Evolutionary conservation across 1,284 basidiomycete species (phyloP).

Genomic region (Malassezia restricta): DNA sequence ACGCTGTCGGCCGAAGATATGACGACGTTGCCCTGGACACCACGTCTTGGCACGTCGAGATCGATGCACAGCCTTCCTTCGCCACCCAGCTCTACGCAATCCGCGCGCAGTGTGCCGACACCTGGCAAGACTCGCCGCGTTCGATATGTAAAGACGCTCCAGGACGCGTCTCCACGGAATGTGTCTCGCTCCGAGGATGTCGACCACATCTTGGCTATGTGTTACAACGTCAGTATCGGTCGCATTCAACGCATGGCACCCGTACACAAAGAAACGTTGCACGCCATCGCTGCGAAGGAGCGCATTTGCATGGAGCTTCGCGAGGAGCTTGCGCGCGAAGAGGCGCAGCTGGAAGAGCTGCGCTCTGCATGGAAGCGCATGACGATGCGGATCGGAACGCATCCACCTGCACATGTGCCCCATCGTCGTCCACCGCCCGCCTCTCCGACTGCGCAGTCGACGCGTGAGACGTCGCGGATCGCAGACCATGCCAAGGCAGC

Average conservation of each 20-base stretch:
- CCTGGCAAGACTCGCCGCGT: not conserved
- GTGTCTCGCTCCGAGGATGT: not conserved
- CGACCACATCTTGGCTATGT: not conserved
- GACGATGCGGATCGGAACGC: slow-evolving; percentile 1
- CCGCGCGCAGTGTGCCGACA: not conserved
- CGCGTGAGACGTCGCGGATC: not conserved
- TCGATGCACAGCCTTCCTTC: not conserved
- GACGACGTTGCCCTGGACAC: too few relatives aligned
- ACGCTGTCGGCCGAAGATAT: too few relatives aligned
- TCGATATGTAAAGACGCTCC: not conserved
- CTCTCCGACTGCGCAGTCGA: not conserved
- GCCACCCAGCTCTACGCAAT: not conserved
- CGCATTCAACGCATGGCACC: not conserved
- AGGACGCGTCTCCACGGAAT: not conserved
- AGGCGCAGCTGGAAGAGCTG: slow-evolving; percentile 1
- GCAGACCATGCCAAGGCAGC: not conserved
- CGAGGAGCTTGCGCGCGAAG: slow-evolving; percentile 10
- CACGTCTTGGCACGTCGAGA: too few relatives aligned
- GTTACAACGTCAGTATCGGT: not conserved
- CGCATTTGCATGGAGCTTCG: slow-evolving; percentile 14
- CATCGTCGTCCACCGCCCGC: not conserved
- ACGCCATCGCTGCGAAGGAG: slow-evolving; percentile 12
- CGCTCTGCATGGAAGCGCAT: slow-evolving; percentile 14
- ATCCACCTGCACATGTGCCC: not conserved
- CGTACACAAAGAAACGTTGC: slow-evolving; percentile 1